phyloP scores from a whole-genome alignment of 345 rosid genomes.

The Camelina laxa region DNA sequence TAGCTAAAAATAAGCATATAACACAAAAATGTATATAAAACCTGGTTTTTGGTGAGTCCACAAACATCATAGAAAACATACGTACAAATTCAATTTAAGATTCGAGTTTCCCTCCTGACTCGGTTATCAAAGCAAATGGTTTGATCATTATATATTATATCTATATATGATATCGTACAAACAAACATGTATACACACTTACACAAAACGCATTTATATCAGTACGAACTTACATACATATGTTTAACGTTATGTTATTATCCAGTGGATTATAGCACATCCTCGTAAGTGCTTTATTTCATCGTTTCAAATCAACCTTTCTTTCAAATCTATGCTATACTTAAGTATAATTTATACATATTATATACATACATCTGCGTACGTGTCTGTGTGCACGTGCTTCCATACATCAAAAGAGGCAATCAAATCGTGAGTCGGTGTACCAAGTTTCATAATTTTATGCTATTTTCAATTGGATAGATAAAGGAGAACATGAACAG shows the following conservation, averaged over 20 bases:
- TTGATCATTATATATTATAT: constrained; percentile 16
- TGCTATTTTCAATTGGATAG: constrained; percentile 32
- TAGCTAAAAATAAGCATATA: constrained; percentile 31
- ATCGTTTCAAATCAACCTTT: constrained; percentile 44
- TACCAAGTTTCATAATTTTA: constrained; percentile 44
- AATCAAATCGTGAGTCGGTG: constrained; percentile 39
- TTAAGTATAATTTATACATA: constrained; percentile 10
- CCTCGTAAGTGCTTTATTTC: constrained; percentile 28
- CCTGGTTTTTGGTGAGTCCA: constrained; percentile 39
- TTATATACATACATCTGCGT: constrained; percentile 5
- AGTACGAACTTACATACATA: constrained; percentile 36
- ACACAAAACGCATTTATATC: constrained; percentile 28
- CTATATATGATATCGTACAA: constrained; percentile 35
- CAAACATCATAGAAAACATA: constrained; percentile 24
- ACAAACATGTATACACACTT: constrained; percentile 19
- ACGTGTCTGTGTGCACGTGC: constrained; percentile 39
- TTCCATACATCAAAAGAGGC: constrained; percentile 41
- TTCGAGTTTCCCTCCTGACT: constrained; percentile 33
- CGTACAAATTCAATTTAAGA: constrained; percentile 32
- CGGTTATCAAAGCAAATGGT: constrained; percentile 41
- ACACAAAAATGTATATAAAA: constrained; percentile 39
- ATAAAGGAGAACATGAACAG: constrained; percentile 20
- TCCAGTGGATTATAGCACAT: constrained; percentile 39
- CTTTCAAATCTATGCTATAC: constrained; percentile 21
- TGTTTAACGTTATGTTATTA: constrained; percentile 34